Evolutionary conservation across 1,284 basidiomycete species (phyloP).

Genomic region (Rhodotorula glutinis): DNA sequence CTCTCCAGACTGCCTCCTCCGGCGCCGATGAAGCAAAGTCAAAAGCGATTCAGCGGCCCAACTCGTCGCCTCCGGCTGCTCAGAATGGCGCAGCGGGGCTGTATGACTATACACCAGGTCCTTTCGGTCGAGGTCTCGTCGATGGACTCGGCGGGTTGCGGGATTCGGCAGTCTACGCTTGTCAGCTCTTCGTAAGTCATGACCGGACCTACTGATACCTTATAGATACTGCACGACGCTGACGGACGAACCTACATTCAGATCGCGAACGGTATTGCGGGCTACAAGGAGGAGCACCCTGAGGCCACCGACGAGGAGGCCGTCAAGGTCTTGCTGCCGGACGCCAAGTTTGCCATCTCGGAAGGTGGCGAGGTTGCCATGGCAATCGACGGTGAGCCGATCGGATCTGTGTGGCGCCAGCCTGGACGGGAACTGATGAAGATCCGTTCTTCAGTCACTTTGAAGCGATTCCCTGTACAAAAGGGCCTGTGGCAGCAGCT

Average conservation of each 20-base stretch:
- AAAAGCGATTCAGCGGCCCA: too few relatives aligned
- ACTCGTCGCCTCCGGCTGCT: neutral
- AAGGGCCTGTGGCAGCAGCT: slow-evolving; percentile 39
- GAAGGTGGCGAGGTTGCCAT: slow-evolving; percentile 41
- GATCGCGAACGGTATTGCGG: slow-evolving; percentile 41
- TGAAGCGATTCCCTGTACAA: slow-evolving; percentile 42
- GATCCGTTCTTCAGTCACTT: slow-evolving; percentile 20
- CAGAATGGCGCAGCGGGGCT: slow-evolving; percentile 22
- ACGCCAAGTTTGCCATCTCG: slow-evolving; percentile 35
- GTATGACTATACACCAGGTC: slow-evolving; percentile 35
- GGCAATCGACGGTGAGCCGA: slow-evolving; percentile 40
- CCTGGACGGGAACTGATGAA: neutral
- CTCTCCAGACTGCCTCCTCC: too few relatives aligned
- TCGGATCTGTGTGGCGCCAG: neutral
- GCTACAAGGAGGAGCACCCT: slow-evolving; percentile 41
- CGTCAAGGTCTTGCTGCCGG: slow-evolving; percentile 40
- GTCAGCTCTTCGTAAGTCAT: slow-evolving; percentile 41
- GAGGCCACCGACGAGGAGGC: slow-evolving; percentile 40
- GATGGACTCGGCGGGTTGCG: slow-evolving; percentile 51
- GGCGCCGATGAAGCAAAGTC: too few relatives aligned
- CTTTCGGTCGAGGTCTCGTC: slow-evolving; percentile 49
- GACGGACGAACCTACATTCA: too few relatives aligned
- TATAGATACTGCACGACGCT: too few relatives aligned
- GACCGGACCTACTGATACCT: too few relatives aligned
- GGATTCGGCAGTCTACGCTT: slow-evolving; percentile 48